Percentiles rank a stretch among this genome's conserved stretches.
phyloP scores from a whole-genome alignment of 2,329 filamentous ascomycete genomes.

The Grosmannia huntii region DNA sequence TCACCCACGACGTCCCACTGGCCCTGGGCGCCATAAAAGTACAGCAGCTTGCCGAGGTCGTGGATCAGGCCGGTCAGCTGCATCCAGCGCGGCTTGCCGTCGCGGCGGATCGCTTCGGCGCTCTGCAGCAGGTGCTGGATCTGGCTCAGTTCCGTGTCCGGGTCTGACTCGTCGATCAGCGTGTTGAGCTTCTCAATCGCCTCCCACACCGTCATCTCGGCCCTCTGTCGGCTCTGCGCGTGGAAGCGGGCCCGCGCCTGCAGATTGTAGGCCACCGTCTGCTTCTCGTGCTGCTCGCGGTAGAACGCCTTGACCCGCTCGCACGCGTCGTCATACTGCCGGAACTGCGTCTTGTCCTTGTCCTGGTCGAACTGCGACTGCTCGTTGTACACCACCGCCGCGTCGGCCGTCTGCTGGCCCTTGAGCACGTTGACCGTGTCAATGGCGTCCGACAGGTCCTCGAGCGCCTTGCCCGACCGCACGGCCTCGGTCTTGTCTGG shows the following conservation, averaged over 20 bases:
- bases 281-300: slow-evolving; percentile 55
- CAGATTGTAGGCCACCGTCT: slow-evolving; percentile 75
- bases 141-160: slow-evolving; percentile 75
- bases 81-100: slow-evolving; percentile 75
- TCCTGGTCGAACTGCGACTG: slow-evolving; percentile 18
- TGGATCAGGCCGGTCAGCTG: slow-evolving; percentile 67
- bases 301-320: slow-evolving; percentile 83
- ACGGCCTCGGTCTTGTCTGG: slow-evolving; percentile 4
- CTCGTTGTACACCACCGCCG: slow-evolving; percentile 9
- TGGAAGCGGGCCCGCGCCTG: slow-evolving; percentile 62
- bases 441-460: slow-evolving; percentile 22
- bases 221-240: slow-evolving; percentile 44
- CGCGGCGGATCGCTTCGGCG: slow-evolving; percentile 77
- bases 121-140: slow-evolving; percentile 84
- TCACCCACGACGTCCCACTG: slow-evolving; percentile 93
- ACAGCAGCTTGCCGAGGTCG: slow-evolving; percentile 68
- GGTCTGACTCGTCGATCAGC: slow-evolving; percentile 81
- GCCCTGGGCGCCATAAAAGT: slow-evolving; percentile 69
- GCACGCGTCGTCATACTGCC: slow-evolving; percentile 73
- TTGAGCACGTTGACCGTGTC: slow-evolving; percentile 22
- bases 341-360: slow-evolving; percentile 22
- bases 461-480: slow-evolving; percentile 17
- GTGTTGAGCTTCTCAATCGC: slow-evolving; percentile 89
- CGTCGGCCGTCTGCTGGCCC: slow-evolving; percentile 9
- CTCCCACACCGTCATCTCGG: slow-evolving; percentile 77